Evolutionary conservation across 805 yeast species (phyloP), one percentile per base, ranked within the genome.

Genomic region (Priceomyces fermenticarens): DNA sequence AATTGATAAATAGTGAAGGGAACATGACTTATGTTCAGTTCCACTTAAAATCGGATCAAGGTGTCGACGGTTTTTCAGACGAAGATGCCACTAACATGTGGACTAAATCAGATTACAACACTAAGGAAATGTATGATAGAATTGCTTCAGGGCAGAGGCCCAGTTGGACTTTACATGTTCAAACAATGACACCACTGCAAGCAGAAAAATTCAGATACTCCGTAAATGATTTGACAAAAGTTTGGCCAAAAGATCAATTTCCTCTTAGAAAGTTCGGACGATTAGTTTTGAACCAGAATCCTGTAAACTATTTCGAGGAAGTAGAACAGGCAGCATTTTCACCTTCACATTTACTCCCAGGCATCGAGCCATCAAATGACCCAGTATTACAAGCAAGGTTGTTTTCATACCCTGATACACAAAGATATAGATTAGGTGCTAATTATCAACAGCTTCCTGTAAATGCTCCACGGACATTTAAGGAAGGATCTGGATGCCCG

Each of bases 291-390:
- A 72, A 80, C 62, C 67, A 70, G 55, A 78, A 79, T 61, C 80
- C 80, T 32, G 62, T 66, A 40, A 80, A 80, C 63, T 80, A 74
- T 50, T 50, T 47, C 42, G 56, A 53, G 28, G 62, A 86, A 62
- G 77, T 85, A 42, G 95, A 86, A 63, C 93, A 86, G 60, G 85
- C 83, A 46, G 95, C 95, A 1, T 86, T 86, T 62, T 80, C 90
- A 2, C 95, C 95, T 45, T 80, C 89, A 11, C 87, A 85, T 63
- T 77, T 88, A 11, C 85, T 85, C 27, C 93, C 93, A 35, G 85
- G 86, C 53, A 81, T 83, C 70, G 89, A 85, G 63, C 77, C 91
- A 13, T 80, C 88, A 30, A 87, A 87, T 43, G 95, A 86, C 58
- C 95, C 95, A 2, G 91, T 86, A 28, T 72, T 86, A 56, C 93